A percentile compares a stretch with the other conserved stretches of the same genome.
These are phyloP conservation scores for Incumbomyces delicatus DNA, from an alignment of 2,329 filamentous ascomycete species.

Conservation along the genomic window DNA sequence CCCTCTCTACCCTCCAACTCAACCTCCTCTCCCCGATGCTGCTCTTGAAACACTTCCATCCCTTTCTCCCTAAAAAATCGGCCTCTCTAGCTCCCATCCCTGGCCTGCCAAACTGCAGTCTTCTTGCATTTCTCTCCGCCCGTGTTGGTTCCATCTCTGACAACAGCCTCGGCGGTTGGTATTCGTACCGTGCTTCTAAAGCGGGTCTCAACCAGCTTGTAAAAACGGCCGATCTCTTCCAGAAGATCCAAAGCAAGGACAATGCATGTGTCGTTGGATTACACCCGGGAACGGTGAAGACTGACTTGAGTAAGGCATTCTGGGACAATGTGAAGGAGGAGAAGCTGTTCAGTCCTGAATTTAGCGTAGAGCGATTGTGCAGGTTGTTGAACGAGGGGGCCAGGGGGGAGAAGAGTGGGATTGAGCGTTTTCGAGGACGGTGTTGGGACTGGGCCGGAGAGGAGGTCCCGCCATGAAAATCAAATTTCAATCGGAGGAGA, in stretches of 20 bases:
- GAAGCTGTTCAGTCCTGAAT: slow-evolving; percentile 58
- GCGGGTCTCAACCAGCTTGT: slow-evolving; percentile 62
- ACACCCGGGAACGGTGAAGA: slow-evolving; percentile 74
- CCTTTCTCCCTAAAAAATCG: slow-evolving; percentile 55
- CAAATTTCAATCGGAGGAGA: no score
- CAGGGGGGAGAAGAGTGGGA: slow-evolving; percentile 34
- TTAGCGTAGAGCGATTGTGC: slow-evolving; percentile 55
- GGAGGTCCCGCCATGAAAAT: slow-evolving; percentile 14
- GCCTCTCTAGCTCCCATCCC: slow-evolving; percentile 28
- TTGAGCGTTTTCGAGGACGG: slow-evolving; percentile 10
- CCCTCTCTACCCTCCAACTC: slow-evolving; percentile 60
- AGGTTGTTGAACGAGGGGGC: slow-evolving; percentile 51
- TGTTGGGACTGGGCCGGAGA: slow-evolving; percentile 21
- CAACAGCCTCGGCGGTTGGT: slow-evolving; percentile 70
- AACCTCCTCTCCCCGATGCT: slow-evolving; percentile 68
- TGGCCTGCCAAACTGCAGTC: slow-evolving; percentile 33
- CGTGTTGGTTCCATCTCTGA: slow-evolving; percentile 66
- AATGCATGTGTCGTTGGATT: slow-evolving; percentile 60
- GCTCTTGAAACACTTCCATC: slow-evolving; percentile 64
- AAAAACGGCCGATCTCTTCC: slow-evolving; percentile 61
- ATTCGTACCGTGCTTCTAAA: slow-evolving; percentile 68
- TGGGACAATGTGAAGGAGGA: slow-evolving; percentile 54
- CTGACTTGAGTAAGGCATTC: slow-evolving; percentile 61
- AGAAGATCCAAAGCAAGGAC: slow-evolving; percentile 47
- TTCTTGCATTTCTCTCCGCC: slow-evolving; percentile 67